These are phyloP conservation scores for Camelina sativa DNA, from an alignment of 345 rosid genomes.

Conservation along the genomic window DNA sequence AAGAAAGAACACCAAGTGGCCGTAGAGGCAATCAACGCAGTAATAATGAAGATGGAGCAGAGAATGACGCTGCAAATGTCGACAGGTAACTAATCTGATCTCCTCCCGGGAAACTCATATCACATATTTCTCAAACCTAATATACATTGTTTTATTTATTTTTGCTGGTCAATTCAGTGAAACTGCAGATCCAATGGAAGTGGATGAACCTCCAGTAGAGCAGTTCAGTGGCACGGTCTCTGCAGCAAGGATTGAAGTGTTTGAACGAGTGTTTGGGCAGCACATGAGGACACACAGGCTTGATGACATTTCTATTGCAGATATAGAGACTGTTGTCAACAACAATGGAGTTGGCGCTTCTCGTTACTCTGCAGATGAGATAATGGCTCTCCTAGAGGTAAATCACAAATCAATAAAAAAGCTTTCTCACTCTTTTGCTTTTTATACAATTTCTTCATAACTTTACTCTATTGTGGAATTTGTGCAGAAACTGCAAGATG, in stretches of 20 bases:
- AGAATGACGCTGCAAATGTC: slow-evolving; percentile 41
- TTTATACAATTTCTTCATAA: slow-evolving; percentile 12
- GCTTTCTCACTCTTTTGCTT: not conserved
- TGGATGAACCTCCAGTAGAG: slow-evolving; percentile 63
- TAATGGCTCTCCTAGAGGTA: slow-evolving; percentile 77
- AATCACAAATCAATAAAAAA: not conserved
- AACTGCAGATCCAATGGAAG: slow-evolving; percentile 75
- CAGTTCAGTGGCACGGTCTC: slow-evolving; percentile 54
- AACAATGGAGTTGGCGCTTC: slow-evolving; percentile 51
- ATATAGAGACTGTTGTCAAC: slow-evolving; percentile 71
- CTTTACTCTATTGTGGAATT: not conserved
- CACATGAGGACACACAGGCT: slow-evolving; percentile 78
- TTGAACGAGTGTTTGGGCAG: slow-evolving; percentile 73
- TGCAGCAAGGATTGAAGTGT: slow-evolving; percentile 73
- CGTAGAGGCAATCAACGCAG: slow-evolving; percentile 43
- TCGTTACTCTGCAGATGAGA: slow-evolving; percentile 73
- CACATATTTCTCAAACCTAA: not conserved
- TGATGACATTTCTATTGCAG: slow-evolving; percentile 71
- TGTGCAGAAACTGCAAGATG: slow-evolving; percentile 86
- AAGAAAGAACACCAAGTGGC: slow-evolving; percentile 56
- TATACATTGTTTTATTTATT: not conserved
- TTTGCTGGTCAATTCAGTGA: slow-evolving; percentile 39
- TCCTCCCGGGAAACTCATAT: slow-evolving; percentile 5
- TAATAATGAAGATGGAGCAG: slow-evolving; percentile 22
- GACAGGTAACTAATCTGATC: slow-evolving; percentile 52